These are phyloP conservation scores for Termitomyces sp. DNA, from an alignment of 768 basidiomycete species.

Conservation along the genomic window DNA sequence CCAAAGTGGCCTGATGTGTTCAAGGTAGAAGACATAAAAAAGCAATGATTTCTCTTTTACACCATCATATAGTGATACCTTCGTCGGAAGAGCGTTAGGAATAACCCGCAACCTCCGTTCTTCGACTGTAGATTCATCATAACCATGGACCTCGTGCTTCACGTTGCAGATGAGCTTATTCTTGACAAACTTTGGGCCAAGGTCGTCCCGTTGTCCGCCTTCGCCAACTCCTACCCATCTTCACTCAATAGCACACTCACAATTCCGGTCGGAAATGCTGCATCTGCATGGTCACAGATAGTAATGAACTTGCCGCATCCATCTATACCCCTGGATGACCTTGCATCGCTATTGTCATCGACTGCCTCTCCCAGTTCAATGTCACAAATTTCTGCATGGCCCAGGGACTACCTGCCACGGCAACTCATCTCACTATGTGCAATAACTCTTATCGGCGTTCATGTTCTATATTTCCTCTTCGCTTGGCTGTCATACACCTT, in stretches of 20 bases:
- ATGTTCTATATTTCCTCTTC: slow-evolving; percentile 84
- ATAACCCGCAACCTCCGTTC: neutral
- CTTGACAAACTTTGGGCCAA: slow-evolving; percentile 81
- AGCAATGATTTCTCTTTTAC: slow-evolving; percentile 9
- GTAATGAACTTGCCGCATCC: slow-evolving; percentile 59
- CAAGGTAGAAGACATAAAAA: slow-evolving; percentile 21
- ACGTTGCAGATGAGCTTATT: slow-evolving; percentile 62
- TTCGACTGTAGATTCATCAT: neutral
- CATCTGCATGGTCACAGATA: slow-evolving; percentile 51
- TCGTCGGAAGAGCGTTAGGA: neutral
- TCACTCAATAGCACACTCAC: slow-evolving; percentile 39
- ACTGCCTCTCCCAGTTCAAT: slow-evolving; percentile 26
- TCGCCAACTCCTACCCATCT: slow-evolving; percentile 26
- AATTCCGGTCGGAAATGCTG: slow-evolving; percentile 26
- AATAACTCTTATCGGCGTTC: slow-evolving; percentile 79
- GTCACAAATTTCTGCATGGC: slow-evolving; percentile 67
- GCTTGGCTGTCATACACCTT: slow-evolving; percentile 79
- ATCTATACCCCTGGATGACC: slow-evolving; percentile 36
- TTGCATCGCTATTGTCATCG: slow-evolving; percentile 26
- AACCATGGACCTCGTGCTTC: slow-evolving; percentile 83
- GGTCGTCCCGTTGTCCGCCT: slow-evolving; percentile 63
- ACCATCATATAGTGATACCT: neutral
- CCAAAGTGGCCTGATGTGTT: slow-evolving; percentile 39
- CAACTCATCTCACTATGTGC: slow-evolving; percentile 69
- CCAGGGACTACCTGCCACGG: slow-evolving; percentile 77